phyloP scores from a whole-genome alignment of 805 yeast species.

The Candida tibetensis region DNA sequence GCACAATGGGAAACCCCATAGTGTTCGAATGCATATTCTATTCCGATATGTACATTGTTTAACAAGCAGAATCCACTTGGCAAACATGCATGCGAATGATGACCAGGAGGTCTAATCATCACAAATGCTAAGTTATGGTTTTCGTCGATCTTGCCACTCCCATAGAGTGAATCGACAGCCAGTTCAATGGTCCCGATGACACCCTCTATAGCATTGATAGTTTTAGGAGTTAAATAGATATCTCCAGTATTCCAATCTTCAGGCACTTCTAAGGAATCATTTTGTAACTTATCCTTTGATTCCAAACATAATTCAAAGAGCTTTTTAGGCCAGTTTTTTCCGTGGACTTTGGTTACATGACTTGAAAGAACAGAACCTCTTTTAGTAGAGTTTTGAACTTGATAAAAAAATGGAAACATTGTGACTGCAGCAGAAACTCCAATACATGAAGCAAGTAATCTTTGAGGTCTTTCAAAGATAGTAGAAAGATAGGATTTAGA shows the following conservation, averaged over 20 bases:
- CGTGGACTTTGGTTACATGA: slow-evolving; percentile 71
- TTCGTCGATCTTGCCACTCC: slow-evolving; percentile 12
- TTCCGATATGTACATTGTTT: slow-evolving; percentile 78
- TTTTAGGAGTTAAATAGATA: slow-evolving; percentile 64
- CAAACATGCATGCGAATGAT: slow-evolving; percentile 78
- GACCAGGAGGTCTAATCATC: slow-evolving; percentile 80
- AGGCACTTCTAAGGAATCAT: slow-evolving; percentile 68
- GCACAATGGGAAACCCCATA: slow-evolving; percentile 77
- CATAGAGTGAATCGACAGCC: slow-evolving; percentile 53
- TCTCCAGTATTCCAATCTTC: slow-evolving; percentile 82
- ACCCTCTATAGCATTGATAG: slow-evolving; percentile 71
- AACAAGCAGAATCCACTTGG: slow-evolving; percentile 84
- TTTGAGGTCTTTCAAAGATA: slow-evolving; percentile 80
- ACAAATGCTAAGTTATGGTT: slow-evolving; percentile 53
- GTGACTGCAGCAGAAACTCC: slow-evolving; percentile 77
- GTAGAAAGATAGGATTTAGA: slow-evolving; percentile 61
- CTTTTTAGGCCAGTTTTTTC: slow-evolving; percentile 65
- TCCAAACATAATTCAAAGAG: slow-evolving; percentile 56
- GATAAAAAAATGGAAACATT: slow-evolving; percentile 59
- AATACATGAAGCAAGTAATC: slow-evolving; percentile 70
- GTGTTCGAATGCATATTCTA: slow-evolving; percentile 65
- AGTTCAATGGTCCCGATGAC: slow-evolving; percentile 73
- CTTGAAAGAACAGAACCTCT: slow-evolving; percentile 49
- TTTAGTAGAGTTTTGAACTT: slow-evolving; percentile 45
- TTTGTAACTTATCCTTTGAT: slow-evolving; percentile 51